Conservation (phyloP, 345 rosid species). For the Corchorus olitorius region DNA sequence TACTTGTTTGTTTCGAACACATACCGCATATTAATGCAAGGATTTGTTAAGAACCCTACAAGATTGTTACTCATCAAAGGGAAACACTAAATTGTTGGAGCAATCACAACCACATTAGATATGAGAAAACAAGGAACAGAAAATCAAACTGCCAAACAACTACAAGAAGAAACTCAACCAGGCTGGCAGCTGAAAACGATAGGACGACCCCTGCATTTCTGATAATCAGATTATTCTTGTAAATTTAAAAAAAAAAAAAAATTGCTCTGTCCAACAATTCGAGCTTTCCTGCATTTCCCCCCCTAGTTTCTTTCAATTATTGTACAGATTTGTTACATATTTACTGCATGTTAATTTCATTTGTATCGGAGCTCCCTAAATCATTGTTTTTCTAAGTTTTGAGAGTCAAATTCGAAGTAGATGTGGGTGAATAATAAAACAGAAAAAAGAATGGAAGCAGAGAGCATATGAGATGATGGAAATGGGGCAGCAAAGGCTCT, state of each 20-base stretch:
- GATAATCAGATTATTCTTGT: not conserved
- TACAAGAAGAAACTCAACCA: not conserved
- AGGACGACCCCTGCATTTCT: not conserved
- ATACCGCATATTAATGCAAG: no score
- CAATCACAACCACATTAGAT: no score
- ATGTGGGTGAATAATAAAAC: not conserved
- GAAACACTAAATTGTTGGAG: no score
- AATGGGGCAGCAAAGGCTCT: conserved; percentile 9
- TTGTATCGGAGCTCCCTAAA: not conserved
- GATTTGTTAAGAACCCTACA: no score
- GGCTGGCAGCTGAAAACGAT: not conserved
- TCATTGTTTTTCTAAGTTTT: no score
- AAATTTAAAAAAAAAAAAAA: no score
- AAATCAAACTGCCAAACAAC: not conserved
- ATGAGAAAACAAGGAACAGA: not conserved
- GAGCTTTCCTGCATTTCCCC: not conserved
- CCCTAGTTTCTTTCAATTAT: not conserved
- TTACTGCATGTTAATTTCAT: not conserved
- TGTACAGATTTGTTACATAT: no score
- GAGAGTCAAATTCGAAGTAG: no score
- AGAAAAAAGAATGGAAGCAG: not conserved
- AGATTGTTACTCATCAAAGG: no score
- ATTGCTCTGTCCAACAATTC: not conserved
- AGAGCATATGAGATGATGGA: conserved; percentile 11
- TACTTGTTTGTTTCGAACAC: no score